Evolutionary conservation across 2,329 filamentous ascomycete genomes (phyloP).

Genomic region (Clonostachys rhizophaga): DNA sequence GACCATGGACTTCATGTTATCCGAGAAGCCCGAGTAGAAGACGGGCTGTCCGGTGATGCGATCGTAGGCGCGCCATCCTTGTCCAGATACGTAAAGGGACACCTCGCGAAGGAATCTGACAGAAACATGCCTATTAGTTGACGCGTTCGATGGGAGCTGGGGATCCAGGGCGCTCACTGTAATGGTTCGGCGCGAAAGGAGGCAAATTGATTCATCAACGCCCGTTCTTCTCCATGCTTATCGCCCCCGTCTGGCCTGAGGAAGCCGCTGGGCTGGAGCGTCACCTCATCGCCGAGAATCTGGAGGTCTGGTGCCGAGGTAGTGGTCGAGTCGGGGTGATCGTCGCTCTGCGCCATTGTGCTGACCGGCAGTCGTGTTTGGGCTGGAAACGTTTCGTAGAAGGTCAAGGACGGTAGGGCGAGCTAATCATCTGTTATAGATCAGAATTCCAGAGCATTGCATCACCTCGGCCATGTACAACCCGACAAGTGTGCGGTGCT

Average conservation of each 20-base stretch:
- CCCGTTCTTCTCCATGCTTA: slow-evolving; percentile 54
- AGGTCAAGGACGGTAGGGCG: background rate
- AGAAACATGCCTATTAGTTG: background rate
- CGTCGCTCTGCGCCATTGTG: slow-evolving; percentile 1
- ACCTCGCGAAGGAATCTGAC: slow-evolving; percentile 86
- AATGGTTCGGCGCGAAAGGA: slow-evolving; percentile 72
- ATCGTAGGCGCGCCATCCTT: slow-evolving; percentile 94
- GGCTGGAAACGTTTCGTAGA: background rate
- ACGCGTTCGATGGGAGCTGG: slow-evolving; percentile 5
- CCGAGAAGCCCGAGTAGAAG: slow-evolving; percentile 88
- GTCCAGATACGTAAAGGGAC: slow-evolving; percentile 85
- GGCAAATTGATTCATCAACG: slow-evolving; percentile 76
- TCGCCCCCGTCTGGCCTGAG: slow-evolving; percentile 41
- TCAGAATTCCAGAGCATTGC: too few relatives aligned
- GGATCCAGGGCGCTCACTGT: slow-evolving; percentile 33
- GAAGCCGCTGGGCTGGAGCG: slow-evolving; percentile 68
- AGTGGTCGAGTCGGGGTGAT: slow-evolving; percentile 13
- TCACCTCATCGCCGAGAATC: slow-evolving; percentile 70
- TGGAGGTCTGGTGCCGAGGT: slow-evolving; percentile 68
- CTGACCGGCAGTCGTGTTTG: background rate
- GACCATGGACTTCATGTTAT: slow-evolving; percentile 79
- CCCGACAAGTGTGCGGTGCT: too few relatives aligned
- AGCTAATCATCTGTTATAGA: too few relatives aligned
- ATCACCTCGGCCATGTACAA: too few relatives aligned
- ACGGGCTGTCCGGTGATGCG: slow-evolving; percentile 85